Evolutionary conservation across 768 basidiomycete species (phyloP).

Genomic region (Amyloporia xantha): DNA sequence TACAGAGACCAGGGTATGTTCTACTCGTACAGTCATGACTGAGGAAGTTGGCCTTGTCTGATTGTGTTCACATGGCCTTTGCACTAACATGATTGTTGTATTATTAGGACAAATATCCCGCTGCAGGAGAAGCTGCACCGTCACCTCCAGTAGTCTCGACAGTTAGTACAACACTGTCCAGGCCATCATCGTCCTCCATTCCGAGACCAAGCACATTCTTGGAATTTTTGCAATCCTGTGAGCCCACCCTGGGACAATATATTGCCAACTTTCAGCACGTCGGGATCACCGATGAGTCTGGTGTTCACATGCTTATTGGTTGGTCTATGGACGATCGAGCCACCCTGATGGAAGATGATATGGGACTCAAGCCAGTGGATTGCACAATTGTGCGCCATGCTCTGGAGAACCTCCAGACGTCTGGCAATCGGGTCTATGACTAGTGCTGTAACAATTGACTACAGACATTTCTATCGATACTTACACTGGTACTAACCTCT

Average conservation of each 20-base stretch:
- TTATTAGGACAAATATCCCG: too few relatives aligned
- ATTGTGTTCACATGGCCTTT: too few relatives aligned
- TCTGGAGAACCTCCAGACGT: not conserved
- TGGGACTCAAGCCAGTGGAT: not conserved
- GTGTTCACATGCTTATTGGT: not conserved
- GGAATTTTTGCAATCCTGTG: not conserved
- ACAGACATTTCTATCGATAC: too few relatives aligned
- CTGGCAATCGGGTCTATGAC: not conserved
- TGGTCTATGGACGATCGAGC: not conserved
- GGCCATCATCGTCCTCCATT: not conserved
- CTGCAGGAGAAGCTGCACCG: too few relatives aligned
- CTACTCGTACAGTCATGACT: too few relatives aligned
- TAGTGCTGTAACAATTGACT: too few relatives aligned
- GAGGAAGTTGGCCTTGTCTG: too few relatives aligned
- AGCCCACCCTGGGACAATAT: not conserved
- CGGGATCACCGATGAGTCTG: not conserved
- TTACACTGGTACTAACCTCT: too few relatives aligned
- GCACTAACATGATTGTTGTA: too few relatives aligned
- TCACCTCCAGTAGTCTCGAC: not conserved
- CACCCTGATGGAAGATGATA: not conserved
- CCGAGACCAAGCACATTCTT: not conserved
- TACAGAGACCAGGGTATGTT: too few relatives aligned
- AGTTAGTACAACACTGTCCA: not conserved
- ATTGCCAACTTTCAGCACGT: not conserved
- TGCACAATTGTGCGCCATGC: too few relatives aligned